Conservation (phyloP, 129 eudicot genomes). For the Arctium lappa region DNA sequence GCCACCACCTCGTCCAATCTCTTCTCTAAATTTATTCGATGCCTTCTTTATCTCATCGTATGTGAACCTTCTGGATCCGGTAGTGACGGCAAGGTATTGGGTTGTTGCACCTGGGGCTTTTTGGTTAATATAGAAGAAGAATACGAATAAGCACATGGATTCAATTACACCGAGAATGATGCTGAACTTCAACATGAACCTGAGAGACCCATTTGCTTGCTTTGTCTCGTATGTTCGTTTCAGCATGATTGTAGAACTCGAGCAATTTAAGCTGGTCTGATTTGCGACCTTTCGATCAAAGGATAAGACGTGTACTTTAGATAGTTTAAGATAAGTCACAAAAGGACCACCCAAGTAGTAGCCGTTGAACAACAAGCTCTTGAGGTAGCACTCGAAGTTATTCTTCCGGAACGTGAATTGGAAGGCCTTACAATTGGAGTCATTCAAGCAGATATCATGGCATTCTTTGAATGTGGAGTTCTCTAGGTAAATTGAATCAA, state of each 20-base stretch:
- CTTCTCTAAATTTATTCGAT: conserved; percentile 20
- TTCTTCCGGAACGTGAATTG: conserved; percentile 10
- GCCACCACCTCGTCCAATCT: conserved; percentile 37
- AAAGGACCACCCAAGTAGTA: conserved; percentile 2
- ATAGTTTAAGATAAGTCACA: conserved; percentile 10
- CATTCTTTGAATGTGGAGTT: conserved; percentile 14
- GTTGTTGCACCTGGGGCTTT: not conserved
- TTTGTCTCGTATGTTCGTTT: not conserved
- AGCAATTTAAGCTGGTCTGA: not conserved
- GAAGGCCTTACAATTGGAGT: conserved; percentile 31
- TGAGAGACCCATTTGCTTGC: not conserved
- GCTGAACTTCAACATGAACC: conserved; percentile 32
- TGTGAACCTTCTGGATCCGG: conserved; percentile 34
- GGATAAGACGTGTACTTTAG: not conserved
- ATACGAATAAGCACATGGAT: not conserved
- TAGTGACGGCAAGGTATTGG: conserved; percentile 24
- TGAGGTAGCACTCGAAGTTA: conserved; percentile 13
- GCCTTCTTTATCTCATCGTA: conserved; percentile 30
- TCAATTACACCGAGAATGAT: conserved; percentile 20
- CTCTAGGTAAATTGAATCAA: not conserved
- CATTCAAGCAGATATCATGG: conserved; percentile 10
- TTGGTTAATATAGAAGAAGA: conserved; percentile 2
- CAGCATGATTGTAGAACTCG: not conserved
- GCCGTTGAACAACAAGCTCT: conserved; percentile 24
- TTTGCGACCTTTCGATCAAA: not conserved